These are phyloP conservation scores for Penicillium hesseltinei DNA, from an alignment of 2,329 filamentous ascomycete species.

Conservation along the genomic window DNA sequence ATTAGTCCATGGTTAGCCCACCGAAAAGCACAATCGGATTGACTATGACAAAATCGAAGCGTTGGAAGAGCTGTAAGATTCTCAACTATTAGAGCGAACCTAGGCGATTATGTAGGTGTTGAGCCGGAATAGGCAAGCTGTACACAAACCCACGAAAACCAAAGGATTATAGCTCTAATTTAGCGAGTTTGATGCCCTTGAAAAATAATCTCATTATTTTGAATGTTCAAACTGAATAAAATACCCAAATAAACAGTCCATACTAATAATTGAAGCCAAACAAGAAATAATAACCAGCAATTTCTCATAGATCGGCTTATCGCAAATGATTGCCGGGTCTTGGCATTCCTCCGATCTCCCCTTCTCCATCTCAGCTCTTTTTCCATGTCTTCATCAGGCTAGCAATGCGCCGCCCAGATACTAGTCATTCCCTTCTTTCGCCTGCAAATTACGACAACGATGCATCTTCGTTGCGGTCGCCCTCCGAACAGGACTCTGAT, in stretches of 20 bases:
- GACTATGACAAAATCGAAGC: no score
- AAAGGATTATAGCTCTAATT: not conserved
- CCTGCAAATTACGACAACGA: conserved; percentile 67
- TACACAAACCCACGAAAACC: not conserved
- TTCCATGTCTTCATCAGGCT: conserved; percentile 27
- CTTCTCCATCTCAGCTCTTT: conserved; percentile 8
- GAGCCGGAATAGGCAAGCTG: not conserved
- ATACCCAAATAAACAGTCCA: not conserved
- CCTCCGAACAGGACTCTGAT: conserved; percentile 68
- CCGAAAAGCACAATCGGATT: no score
- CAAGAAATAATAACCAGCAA: no score
- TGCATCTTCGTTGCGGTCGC: conserved; percentile 62
- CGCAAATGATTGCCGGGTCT: conserved; percentile 2
- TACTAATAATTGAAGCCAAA: not conserved
- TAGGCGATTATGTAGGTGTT: not conserved
- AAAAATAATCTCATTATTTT: not conserved
- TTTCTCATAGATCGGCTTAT: conserved; percentile 7
- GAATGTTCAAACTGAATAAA: no score
- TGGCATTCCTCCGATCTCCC: conserved; percentile 8
- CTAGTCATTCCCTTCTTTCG: conserved; percentile 55
- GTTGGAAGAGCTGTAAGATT: no score
- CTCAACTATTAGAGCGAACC: no score
- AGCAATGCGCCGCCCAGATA: conserved; percentile 23
- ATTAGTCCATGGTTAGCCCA: no score
- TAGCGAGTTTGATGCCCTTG: no score